phyloP scores from a whole-genome alignment of 306 rosid genomes.

The Pyrus pyrifolia region DNA sequence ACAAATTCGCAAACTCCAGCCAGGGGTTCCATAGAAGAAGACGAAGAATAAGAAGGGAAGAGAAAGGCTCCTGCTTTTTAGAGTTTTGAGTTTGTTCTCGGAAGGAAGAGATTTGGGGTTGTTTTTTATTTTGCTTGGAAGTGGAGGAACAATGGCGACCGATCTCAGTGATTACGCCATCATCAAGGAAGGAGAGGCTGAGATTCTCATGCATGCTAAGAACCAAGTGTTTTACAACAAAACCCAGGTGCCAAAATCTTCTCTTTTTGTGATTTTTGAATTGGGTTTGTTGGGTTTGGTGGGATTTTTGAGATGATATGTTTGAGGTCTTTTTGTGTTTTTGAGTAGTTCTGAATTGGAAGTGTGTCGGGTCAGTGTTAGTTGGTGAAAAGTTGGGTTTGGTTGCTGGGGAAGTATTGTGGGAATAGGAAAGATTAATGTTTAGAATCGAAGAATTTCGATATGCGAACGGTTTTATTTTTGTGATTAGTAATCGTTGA shows the following conservation, averaged over 20 bases:
- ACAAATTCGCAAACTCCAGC: not conserved
- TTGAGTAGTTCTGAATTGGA: not conserved
- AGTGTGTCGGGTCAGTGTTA: not conserved
- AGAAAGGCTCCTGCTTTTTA: conserved; percentile 3
- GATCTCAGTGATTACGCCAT: conserved; percentile 63
- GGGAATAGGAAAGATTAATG: not conserved
- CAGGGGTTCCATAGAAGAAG: not conserved
- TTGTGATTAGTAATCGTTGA: not conserved
- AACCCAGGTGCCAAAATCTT: conserved; percentile 61
- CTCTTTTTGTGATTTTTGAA: conserved; percentile 7
- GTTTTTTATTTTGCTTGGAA: conserved; percentile 24
- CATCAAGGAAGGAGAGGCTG: conserved; percentile 97
- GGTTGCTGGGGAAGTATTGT: not conserved
- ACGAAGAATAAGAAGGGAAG: not conserved
- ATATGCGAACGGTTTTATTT: not conserved
- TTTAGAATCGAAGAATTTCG: not conserved
- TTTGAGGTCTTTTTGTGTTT: not conserved
- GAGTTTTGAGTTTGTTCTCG: not conserved
- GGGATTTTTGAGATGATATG: not conserved
- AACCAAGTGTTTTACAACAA: conserved; percentile 87
- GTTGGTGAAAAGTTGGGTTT: not conserved
- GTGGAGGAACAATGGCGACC: conserved; percentile 42
- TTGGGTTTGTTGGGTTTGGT: conserved; percentile 6
- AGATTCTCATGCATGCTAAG: conserved; percentile 89
- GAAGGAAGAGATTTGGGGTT: not conserved